A percentile compares a stretch with the other conserved stretches of the same genome.
phyloP scores from a whole-genome alignment of 2,329 filamentous ascomycete species.

The Phyllosticta citrichinensis region DNA sequence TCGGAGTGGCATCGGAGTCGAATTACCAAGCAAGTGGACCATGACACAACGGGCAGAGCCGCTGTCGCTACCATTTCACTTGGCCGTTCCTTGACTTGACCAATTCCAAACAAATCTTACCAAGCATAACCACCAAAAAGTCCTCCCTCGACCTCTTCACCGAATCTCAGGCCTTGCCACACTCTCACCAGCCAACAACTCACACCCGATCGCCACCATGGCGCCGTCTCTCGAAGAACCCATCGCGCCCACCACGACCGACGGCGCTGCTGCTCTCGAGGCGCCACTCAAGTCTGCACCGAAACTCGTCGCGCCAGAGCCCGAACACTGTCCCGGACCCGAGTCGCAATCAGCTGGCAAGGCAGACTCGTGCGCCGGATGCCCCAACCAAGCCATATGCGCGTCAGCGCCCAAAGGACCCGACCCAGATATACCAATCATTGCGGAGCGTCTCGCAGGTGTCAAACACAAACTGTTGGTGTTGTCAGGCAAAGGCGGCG shows the following conservation, averaged over 20 bases:
- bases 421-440: slow-evolving; percentile 85
- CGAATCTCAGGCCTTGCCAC: not conserved
- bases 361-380: slow-evolving; percentile 81
- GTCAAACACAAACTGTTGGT: slow-evolving; percentile 91
- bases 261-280: slow-evolving; percentile 43
- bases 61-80: not conserved
- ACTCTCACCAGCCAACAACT: not conserved
- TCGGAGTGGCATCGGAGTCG: slow-evolving; percentile 9
- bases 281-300: slow-evolving; percentile 71
- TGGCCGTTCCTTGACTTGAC: not conserved
- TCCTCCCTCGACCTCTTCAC: not conserved
- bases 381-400: slow-evolving; percentile 93
- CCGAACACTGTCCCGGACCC: slow-evolving; percentile 91
- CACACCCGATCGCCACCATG: slow-evolving; percentile 43
- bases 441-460: slow-evolving; percentile 68
- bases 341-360: slow-evolving; percentile 59
- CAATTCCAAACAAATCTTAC: not conserved
- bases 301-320: slow-evolving; percentile 83
- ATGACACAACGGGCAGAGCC: slow-evolving; percentile 2
- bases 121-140: not conserved
- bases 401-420: slow-evolving; percentile 89
- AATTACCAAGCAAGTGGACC: slow-evolving; percentile 9
- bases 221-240: slow-evolving; percentile 71
- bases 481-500: slow-evolving; percentile 88
- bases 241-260: slow-evolving; percentile 42